Base-by-base conservation (phyloP, 768 basidiomycete genomes). In the Trametes elegans region DNA sequence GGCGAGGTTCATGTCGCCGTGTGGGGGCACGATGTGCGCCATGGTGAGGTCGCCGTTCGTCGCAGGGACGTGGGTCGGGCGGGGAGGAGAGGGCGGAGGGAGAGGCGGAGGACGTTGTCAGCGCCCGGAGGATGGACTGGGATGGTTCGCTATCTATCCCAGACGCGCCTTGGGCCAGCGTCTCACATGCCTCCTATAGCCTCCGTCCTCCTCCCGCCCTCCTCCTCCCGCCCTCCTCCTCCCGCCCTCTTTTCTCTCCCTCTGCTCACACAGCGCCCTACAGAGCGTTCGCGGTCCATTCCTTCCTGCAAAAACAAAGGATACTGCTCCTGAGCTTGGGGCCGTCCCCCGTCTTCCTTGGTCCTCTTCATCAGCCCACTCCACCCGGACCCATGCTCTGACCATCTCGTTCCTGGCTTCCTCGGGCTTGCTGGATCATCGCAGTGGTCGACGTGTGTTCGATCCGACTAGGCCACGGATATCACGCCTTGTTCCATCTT, bases 1-100 rank as follows among this genome's bases (percentile, higher is more conserved):
- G 26, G 63, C 64, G 44, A 74, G 64, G 58, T 68, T 68, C 54
- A 77, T 68, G 65, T 79, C 74, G 35, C 71, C 63, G 65, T 79
- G 77, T 14, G 73, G 77, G 48, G 77, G 75, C 56, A 78, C 70
- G 51, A 78, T 70, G 68, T 79, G 78, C 57, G 77, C 73, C 77
- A 79, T 79, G 48, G 60, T 29, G 21, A 31, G 11, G 35, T 28
- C 19, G 39, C 51, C 18, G 55, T 27, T 10, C 55, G 59, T 49
- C 44, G 57, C 7, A n/a, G n/a, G 35, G 61, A 28, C 51, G 48
- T 38, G 40, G 53, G 42, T 23, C 43, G 36, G 55, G 45, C 38
- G 51, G 47, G 46, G 51, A 54, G 45, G 26, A 11, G 54, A 43
- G n/a, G 53, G 44, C 27, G 48, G 42, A 28, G 47, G 48, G 27